Evolutionary conservation across 2,329 filamentous ascomycete species (phyloP).

Genomic region (Arthrobotrys sinensis): DNA sequence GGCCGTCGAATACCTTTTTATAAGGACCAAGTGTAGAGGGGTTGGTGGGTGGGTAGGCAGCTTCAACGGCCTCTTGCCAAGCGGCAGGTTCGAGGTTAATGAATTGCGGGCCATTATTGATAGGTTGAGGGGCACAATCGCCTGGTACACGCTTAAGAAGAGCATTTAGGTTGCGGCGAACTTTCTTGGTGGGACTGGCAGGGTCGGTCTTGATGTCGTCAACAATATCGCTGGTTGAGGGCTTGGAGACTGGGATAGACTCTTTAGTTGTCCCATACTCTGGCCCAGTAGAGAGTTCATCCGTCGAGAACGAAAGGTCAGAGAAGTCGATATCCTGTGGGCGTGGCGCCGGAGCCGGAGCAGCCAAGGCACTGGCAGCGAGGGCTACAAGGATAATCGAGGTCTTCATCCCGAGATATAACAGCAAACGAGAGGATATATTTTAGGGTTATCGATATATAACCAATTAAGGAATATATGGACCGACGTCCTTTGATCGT

Average conservation of each 20-base stretch:
- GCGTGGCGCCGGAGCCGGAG: conserved; percentile 33
- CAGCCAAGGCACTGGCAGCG: conserved; percentile 28
- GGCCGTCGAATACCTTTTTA: conserved; percentile 65
- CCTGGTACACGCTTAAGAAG: conserved; percentile 38
- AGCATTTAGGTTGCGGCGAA: conserved; percentile 8
- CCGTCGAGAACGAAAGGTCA: conserved; percentile 10
- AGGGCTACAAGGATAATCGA: conserved; percentile 44
- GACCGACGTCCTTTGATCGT: conserved; percentile 1
- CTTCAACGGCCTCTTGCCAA: conserved; percentile 35
- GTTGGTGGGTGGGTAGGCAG: conserved; percentile 49
- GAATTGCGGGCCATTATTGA: conserved; percentile 46
- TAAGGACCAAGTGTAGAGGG: conserved; percentile 61
- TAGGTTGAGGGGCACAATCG: conserved; percentile 41
- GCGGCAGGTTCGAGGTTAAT: conserved; percentile 14
- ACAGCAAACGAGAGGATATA: conserved; percentile 1
- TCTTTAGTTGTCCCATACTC: conserved; percentile 41
- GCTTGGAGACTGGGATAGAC: conserved; percentile 39
- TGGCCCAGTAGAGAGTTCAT: conserved; percentile 44
- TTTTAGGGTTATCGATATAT: background rate
- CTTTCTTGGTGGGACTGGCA: conserved; percentile 29
- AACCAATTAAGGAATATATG: conserved; percentile 40
- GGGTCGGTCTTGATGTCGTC: conserved; percentile 44
- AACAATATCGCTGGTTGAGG: conserved; percentile 26
- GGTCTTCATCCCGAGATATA: conserved; percentile 36
- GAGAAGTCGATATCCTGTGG: conserved; percentile 51